A percentile compares a stretch with the other conserved stretches of the same genome.
Evolutionary conservation across 495 filamentous ascomycete genomes (phyloP).

Genomic region (Lophium mytilinum): DNA sequence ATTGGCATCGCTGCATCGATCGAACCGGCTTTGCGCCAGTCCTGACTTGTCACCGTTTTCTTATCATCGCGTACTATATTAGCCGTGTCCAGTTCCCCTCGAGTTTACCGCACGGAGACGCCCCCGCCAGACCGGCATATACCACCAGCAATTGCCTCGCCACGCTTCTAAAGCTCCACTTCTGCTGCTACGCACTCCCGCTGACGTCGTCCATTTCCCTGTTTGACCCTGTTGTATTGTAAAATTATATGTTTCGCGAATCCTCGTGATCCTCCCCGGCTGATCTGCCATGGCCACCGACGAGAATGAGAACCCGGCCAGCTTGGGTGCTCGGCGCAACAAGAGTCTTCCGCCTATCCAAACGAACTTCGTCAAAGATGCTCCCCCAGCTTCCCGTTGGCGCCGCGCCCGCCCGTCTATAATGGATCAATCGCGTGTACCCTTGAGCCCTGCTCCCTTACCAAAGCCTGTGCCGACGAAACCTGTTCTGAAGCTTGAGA

Average conservation of each 20-base stretch:
- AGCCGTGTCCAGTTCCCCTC: not conserved
- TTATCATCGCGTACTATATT: not conserved
- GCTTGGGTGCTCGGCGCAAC: not conserved
- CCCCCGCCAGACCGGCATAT: not conserved
- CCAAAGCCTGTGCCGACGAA: constrained; percentile 1
- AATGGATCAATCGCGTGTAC: constrained; percentile 1
- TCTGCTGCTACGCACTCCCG: not conserved
- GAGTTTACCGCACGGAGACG: not conserved
- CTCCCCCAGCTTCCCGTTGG: constrained; percentile 11
- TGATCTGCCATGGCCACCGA: constrained; percentile 16
- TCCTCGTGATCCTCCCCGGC: not conserved
- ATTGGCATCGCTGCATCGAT: not conserved
- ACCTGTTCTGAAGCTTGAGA: constrained; percentile 18
- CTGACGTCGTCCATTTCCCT: not conserved
- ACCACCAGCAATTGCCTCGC: not conserved
- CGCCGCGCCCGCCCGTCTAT: constrained; percentile 14
- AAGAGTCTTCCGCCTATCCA: constrained; percentile 4
- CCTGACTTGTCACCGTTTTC: not conserved
- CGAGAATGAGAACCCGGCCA: constrained; percentile 7
- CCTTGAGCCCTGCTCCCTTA: not conserved
- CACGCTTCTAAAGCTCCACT: not conserved
- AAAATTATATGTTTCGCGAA: not conserved
- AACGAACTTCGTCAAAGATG: not conserved
- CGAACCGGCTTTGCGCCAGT: not conserved
- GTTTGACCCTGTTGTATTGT: not conserved